A percentile compares a stretch with the other conserved stretches of the same genome.
Conservation (phyloP, 768 basidiomycete genomes). For the Amanita inopinata region DNA sequence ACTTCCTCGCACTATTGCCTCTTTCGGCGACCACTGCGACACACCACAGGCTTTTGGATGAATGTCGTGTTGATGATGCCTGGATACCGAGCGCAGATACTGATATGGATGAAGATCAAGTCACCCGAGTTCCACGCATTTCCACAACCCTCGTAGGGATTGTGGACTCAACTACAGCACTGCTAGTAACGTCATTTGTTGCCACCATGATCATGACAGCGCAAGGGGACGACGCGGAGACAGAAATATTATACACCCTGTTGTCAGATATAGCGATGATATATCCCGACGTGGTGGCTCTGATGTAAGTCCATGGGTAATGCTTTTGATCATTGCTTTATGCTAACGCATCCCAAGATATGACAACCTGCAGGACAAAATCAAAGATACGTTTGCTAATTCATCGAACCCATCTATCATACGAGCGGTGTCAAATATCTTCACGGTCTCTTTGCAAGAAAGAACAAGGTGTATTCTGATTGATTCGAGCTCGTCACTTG, state of each 20-base stretch:
- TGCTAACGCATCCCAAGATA: constrained; percentile 36
- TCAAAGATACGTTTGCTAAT: constrained; percentile 62
- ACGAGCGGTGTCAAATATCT: constrained; percentile 63
- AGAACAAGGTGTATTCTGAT: constrained; percentile 28
- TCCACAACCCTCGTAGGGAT: constrained; percentile 52
- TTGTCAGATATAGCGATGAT: constrained; percentile 58
- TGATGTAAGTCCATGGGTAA: constrained; percentile 46
- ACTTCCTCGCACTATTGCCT: constrained; percentile 72
- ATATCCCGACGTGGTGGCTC: constrained; percentile 63
- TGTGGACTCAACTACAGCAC: constrained; percentile 50
- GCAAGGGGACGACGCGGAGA: constrained; percentile 74
- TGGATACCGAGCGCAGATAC: constrained; percentile 27
- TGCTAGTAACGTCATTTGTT: constrained; percentile 67
- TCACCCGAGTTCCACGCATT: constrained; percentile 38
- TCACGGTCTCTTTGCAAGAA: constrained; percentile 59
- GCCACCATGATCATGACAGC: constrained; percentile 67
- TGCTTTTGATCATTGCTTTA: constrained; percentile 9
- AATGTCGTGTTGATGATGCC: constrained; percentile 46
- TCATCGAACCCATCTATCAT: constrained; percentile 67
- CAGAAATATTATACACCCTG: constrained; percentile 68
- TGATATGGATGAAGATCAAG: constrained; percentile 28
- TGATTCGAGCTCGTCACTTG: constrained; percentile 56
- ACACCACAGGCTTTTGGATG: constrained; percentile 53
- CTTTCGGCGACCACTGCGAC: constrained; percentile 46
- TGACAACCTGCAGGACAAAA: constrained; percentile 64